These are phyloP conservation scores for Diutina siamensis DNA, from an alignment of 1,139 yeast species.

Conservation along the genomic window DNA sequence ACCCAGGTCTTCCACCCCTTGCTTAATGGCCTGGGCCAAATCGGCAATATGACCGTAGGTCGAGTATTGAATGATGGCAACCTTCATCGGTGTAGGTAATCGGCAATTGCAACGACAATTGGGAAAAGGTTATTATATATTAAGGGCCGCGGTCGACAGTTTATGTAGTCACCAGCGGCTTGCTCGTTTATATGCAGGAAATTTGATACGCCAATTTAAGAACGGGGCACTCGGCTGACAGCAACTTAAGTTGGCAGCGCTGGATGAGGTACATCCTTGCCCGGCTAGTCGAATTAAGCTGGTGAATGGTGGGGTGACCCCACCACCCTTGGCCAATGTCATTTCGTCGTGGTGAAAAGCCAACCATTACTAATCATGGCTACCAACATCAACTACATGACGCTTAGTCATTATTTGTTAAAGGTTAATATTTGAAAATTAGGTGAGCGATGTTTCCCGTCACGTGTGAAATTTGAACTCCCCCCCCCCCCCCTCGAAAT, in stretches of 20 bases:
- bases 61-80: conserved; percentile 65
- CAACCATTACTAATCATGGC: not conserved
- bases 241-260: too few species aligned
- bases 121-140: not conserved
- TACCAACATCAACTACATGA: not conserved
- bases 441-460: not conserved
- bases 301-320: too few species aligned
- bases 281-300: too few species aligned
- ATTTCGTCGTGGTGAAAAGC: too few species aligned
- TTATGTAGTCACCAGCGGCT: not conserved
- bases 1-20: conserved; percentile 67
- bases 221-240: not conserved
- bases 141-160: not conserved
- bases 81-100: conserved; percentile 12
- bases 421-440: not conserved
- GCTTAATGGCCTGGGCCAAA: conserved; percentile 57
- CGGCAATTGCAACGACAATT: not conserved
- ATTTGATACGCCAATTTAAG: not conserved
- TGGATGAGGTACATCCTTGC: too few species aligned
- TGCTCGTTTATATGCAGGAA: not conserved
- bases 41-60: conserved; percentile 68
- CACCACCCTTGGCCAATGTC: too few species aligned
- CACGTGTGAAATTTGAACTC: not conserved
- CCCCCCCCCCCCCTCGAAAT: too few species aligned
- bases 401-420: not conserved